A percentile compares a stretch with the other conserved stretches of the same genome.
Evolutionary conservation across 1,284 basidiomycete genomes (phyloP).

Genomic region (Pisolithus thermaeus): DNA sequence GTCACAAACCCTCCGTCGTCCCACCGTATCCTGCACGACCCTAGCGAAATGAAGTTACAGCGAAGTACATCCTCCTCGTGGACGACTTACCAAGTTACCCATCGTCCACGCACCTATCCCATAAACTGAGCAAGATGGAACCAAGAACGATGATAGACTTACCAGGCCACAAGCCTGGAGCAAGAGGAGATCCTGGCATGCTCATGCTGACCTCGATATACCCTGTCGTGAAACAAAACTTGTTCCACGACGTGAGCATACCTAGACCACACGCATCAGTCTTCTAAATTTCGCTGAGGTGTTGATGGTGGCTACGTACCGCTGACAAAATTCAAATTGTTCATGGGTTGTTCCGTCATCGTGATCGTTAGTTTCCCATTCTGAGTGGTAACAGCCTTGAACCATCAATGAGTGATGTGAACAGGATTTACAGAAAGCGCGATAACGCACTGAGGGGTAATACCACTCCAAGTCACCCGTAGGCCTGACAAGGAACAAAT

Average conservation of each 20-base stretch:
- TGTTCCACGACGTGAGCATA: slow-evolving; percentile 84
- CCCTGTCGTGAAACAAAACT: slow-evolving; percentile 91
- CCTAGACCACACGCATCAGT: slow-evolving; percentile 32
- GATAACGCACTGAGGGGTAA: slow-evolving; percentile 52
- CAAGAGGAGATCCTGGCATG: slow-evolving; percentile 66
- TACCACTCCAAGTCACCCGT: slow-evolving; percentile 87
- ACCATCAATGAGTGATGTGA: slow-evolving; percentile 1
- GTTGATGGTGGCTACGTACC: slow-evolving; percentile 39
- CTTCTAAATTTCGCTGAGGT: not conserved
- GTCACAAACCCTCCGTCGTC: slow-evolving; percentile 50
- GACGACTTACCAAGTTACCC: slow-evolving; percentile 61
- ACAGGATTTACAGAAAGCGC: not conserved
- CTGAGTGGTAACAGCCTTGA: slow-evolving; percentile 56
- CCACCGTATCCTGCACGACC: slow-evolving; percentile 73
- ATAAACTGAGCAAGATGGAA: slow-evolving; percentile 19
- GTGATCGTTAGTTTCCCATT: slow-evolving; percentile 77
- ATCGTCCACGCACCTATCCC: slow-evolving; percentile 68
- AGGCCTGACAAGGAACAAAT: slow-evolving; percentile 39
- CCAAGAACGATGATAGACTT: slow-evolving; percentile 14
- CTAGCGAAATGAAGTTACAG: slow-evolving; percentile 24
- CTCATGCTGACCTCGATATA: slow-evolving; percentile 80
- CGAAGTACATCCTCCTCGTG: not conserved
- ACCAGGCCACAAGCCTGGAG: slow-evolving; percentile 77
- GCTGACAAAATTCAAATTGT: slow-evolving; percentile 76
- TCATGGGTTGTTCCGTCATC: slow-evolving; percentile 52